Base-by-base conservation (phyloP, 1,284 basidiomycete species). In the Peniophora sp. region DNA sequence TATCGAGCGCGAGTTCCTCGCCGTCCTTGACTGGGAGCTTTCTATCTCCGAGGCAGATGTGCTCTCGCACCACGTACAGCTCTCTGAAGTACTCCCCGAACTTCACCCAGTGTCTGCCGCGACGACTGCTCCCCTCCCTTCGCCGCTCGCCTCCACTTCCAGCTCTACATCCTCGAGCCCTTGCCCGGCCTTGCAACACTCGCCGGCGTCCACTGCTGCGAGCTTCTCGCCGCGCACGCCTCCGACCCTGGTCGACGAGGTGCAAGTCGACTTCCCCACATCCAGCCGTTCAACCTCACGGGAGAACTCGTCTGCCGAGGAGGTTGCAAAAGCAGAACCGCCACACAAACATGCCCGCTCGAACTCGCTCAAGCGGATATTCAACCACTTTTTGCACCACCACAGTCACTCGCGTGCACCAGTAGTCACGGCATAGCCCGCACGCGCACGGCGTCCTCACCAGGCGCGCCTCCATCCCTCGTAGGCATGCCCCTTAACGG, bases 1-100 rank as follows among this genome's bases (percentile, higher is more conserved):
- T 56, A 86, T 88, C 59, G 85, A 87, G 64, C 78, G 84, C 58
- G 84, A 87, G 66, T 87, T 85, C 65, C 77, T 88, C 54, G 82
- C 85, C 55, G 85, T 87, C 27, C 75, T 87, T 56, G 80, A 85
- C 61, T 87, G 81, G 56, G 81, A 88, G 59, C 73, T 87, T 45
- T 70, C 71, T 53, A 63, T 87, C 54, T 69, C 72, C 53, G 85
- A 88, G 58, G 69, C 71, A 50, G 85, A 86, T 58, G 58, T 86
- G 55, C 73, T 85, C 51, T 71, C 71, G 45, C 81, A 84, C 62
- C 79, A 85, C 52, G 19, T n/a, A 3, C 12, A 45, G 19, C n/a
- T 45, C 10, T 45, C 44, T 16, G n/a, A 16, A 6, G 11, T 45
- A 19, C 53, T 50, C 47, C 61, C 53, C 51, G 54, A 56, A 50